Base-by-base conservation (phyloP, 2,329 filamentous ascomycete genomes). In the Neospermospora avenae region DNA sequence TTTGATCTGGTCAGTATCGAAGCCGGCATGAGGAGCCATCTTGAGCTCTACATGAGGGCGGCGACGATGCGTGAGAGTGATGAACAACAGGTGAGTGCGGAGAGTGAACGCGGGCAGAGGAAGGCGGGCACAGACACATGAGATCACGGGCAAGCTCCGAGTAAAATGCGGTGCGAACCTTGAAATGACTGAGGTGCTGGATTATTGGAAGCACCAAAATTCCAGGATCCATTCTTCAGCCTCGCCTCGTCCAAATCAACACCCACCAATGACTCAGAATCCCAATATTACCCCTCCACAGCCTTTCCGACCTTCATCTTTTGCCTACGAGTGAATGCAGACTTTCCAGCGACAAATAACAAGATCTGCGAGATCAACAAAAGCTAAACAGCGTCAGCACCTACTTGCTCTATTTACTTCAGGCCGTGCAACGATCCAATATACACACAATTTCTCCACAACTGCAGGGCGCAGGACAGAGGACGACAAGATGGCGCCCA, bases 1-100 rank as follows among this genome's bases (percentile, higher is more conserved):
- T 71, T 84, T 86, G 74, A 95, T 85, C 72, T 91, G 85, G 69
- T 89, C 85, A 62, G 87, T 84, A 74, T 87, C 88, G 74, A 95
- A 90, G 72, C 82, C 84, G 73, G 78, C 79, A 76, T 84, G 83
- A 77, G 86, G 86, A 78, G 85, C 85, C 87, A 90, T 90, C 70
- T 67, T 77, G 77, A 78, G 77, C 79, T 80, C 79, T 77, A 77
- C 79, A 81, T 80, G 74, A 66, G 74, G 71, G 68, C 55, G 48
- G 8, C 48, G 48, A 51, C 35, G 48, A 35, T 14, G 42, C 11
- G 41, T 60, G 60, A 62, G 25, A 60, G 58, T 31, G 2, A 31
- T 6, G 28, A 31, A 10, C 6, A 31, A 10, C 28, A 31, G 13
- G 51, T 42, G 59, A 48, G 51, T 42, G 59, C 48, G 48, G 11